These are phyloP conservation scores for Penicillium italicum DNA, from an alignment of 2,329 filamentous ascomycete species.

Conservation along the genomic window DNA sequence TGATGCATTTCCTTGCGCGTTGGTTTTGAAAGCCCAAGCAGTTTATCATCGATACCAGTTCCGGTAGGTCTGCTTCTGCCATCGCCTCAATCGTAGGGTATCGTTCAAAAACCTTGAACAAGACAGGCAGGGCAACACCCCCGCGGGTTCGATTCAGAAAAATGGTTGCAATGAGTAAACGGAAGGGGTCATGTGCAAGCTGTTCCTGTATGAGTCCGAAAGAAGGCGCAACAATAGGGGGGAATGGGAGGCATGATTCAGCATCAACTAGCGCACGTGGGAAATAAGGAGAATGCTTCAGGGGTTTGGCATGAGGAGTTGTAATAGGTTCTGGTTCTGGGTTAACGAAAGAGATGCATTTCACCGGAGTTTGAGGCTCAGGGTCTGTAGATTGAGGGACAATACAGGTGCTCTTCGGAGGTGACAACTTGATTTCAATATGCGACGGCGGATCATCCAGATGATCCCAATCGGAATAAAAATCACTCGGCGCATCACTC, in stretches of 20 bases:
- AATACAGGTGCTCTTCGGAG: neutral
- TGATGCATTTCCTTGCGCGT: conserved; percentile 65
- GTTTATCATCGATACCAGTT: conserved; percentile 61
- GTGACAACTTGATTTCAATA: neutral
- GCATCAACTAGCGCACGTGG: conserved; percentile 29
- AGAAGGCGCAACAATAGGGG: conserved; percentile 56
- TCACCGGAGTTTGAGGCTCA: conserved; percentile 3
- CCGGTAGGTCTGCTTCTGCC: conserved; percentile 53
- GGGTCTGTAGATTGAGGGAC: neutral
- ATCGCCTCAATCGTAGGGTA: conserved; percentile 67
- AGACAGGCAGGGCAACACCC: conserved; percentile 68
- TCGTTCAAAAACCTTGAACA: conserved; percentile 62
- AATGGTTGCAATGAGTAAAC: conserved; percentile 74
- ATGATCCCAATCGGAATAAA: conserved; percentile 13
- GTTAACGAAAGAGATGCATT: neutral
- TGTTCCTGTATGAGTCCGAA: conserved; percentile 86
- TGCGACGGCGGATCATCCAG: neutral
- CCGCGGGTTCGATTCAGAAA: conserved; percentile 82
- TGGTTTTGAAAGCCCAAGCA: conserved; percentile 68
- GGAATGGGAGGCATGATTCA: conserved; percentile 56
- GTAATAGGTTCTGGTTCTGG: conserved; percentile 12
- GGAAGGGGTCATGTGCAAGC: conserved; percentile 70
- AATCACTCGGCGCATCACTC: conserved; percentile 36
- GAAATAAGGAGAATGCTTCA: conserved; percentile 45
- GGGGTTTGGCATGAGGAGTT: conserved; percentile 6